Percentiles rank a stretch among this genome's conserved stretches.
These are phyloP conservation scores for Lactarius sp. DNA, from an alignment of 768 basidiomycete species.

Conservation along the genomic window DNA sequence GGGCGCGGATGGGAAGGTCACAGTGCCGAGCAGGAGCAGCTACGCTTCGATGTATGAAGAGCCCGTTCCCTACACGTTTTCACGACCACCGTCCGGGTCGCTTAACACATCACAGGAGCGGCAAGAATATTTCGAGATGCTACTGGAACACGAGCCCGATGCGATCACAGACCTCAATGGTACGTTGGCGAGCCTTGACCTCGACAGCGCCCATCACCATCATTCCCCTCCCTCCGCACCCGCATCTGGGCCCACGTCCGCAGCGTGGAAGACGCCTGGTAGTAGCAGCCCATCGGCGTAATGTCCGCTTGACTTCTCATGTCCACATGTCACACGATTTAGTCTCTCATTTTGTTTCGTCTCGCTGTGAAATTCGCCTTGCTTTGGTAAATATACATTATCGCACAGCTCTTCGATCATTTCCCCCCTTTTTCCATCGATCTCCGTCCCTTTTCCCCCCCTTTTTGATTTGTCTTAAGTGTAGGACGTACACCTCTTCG, in stretches of 20 bases:
- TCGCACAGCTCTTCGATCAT: conserved; percentile 21
- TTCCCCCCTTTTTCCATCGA: not conserved
- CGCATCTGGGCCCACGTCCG: not conserved
- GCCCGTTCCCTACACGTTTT: conserved; percentile 29
- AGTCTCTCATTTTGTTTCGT: conserved; percentile 21
- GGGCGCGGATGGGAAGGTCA: conserved; percentile 44
- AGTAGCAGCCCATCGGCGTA: conserved; percentile 13
- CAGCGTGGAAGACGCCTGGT: conserved; percentile 12
- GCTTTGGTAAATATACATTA: conserved; percentile 22
- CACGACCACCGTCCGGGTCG: conserved; percentile 27
- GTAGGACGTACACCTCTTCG: not conserved
- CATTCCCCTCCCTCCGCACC: conserved; percentile 7
- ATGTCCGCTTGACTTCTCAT: conserved; percentile 1
- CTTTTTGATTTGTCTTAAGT: conserved; percentile 7
- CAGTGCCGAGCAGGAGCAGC: conserved; percentile 30
- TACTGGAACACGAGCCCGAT: conserved; percentile 39
- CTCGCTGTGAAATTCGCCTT: conserved; percentile 24
- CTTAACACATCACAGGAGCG: conserved; percentile 24
- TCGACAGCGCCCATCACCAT: conserved; percentile 38
- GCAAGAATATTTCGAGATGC: conserved; percentile 27
- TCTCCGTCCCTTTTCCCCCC: not conserved
- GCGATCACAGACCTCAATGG: conserved; percentile 67
- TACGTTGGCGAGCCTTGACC: conserved; percentile 67
- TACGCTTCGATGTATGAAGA: conserved; percentile 44
- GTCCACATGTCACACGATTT: conserved; percentile 6